Base-by-base conservation (phyloP, 495 filamentous ascomycete genomes). In the Letharia lupina region DNA sequence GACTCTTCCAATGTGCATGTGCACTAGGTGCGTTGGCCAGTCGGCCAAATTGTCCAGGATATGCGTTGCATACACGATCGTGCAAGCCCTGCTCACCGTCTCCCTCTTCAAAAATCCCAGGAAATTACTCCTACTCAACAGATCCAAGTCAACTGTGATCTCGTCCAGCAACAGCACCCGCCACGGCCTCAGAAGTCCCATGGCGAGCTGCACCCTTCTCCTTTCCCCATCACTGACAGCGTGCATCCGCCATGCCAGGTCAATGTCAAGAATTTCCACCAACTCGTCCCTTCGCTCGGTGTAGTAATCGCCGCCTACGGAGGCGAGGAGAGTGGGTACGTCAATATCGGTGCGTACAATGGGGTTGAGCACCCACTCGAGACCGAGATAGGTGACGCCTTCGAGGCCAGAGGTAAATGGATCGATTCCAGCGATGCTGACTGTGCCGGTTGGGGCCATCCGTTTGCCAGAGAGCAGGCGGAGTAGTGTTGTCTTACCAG, bases 301-400 rank as follows among this genome's bases (percentile, higher is more conserved):
- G 76, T 89, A 98, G 70, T 80, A 81, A 71, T 96, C 86, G 4
- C 94, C 95, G 64, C 94, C 94, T 3, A 98, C 89, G 16, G 87
- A 91, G 44, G 83, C 76, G 28, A 98, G 84, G 10, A 98, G 85
- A 52, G 93, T 91, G 4, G 83, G 83, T 4, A 98, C 92, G 50
- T 89, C 91, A 67, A 98, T 96, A 76, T 99, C 94, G 20, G 89
- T 94, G 41, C 95, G 87, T 45, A 98, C 95, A 70, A 97, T 95
- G 44, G 87, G 88, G 79, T 98, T 98, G n/a, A 98, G 85, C 16
- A 98, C 95, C 95, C 95, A 99, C 79, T 99, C 94, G 0, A 95
- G 84, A 1, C 94, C 94, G 9, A 99, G 87, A 75, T 99, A 99
- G 60, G 92, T 96, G 37, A 99, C 93, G 58, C 93, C 94, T 76